phyloP scores from a whole-genome alignment of 23 red algal species.

The Gracilaria caudata region DNA sequence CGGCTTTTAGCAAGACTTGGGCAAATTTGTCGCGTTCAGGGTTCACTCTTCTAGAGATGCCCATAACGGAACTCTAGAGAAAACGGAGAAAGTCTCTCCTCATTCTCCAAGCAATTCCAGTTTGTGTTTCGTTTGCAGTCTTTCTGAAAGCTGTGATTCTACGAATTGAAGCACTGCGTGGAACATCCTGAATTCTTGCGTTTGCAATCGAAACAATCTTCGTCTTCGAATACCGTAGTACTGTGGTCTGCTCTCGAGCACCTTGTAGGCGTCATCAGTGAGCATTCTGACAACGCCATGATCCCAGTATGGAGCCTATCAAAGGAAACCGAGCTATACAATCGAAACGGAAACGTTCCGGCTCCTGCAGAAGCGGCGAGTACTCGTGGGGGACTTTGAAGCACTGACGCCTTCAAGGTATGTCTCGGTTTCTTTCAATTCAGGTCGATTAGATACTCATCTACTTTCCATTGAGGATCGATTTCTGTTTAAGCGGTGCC shows the following conservation, averaged over 20 bases:
- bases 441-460: background rate
- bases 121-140: constrained; percentile 1
- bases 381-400: constrained; percentile 8
- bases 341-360: constrained; percentile 22
- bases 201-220: constrained; percentile 21
- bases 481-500: background rate
- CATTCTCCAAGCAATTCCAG: constrained; percentile 3
- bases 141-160: background rate
- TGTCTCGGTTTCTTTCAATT: background rate
- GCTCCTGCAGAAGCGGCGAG: background rate
- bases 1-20: background rate
- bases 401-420: background rate
- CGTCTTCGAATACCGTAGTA: background rate
- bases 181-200: constrained; percentile 9
- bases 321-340: constrained; percentile 10
- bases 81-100: background rate
- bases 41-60: background rate
- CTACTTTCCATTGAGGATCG: background rate
- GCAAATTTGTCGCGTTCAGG: constrained; percentile 3
- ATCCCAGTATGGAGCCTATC: constrained; percentile 18
- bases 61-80: constrained; percentile 26
- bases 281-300: constrained; percentile 11
- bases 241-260: background rate
- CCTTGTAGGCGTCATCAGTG: constrained; percentile 5
- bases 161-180: background rate